Conservation (phyloP, 2,329 filamentous ascomycete genomes). For the Xylaria sp. region DNA sequence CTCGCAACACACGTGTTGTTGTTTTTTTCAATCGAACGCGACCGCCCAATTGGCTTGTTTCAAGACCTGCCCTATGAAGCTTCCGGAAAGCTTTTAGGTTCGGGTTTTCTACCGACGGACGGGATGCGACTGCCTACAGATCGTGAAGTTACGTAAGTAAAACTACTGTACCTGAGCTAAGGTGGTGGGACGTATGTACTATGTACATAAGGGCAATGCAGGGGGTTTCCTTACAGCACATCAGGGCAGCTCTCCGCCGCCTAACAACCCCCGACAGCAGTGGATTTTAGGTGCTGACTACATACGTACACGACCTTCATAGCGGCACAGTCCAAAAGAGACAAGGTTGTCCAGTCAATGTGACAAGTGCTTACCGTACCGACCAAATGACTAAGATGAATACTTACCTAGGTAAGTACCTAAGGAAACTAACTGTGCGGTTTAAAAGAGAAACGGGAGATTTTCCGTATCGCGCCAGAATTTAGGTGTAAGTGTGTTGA, state of each 20-base stretch:
- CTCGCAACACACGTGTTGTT: neutral
- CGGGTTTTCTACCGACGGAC: neutral
- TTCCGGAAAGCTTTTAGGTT: conserved; percentile 2
- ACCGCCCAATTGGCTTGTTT: neutral
- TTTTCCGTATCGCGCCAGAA: no score
- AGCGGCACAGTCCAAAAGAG: neutral
- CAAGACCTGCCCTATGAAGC: conserved; percentile 12
- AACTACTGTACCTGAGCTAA: no score
- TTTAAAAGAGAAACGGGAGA: no score
- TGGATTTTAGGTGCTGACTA: conserved; percentile 10
- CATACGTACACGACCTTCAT: neutral
- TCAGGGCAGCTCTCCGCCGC: conserved; percentile 9
- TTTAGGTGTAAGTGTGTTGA: no score
- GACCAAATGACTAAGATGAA: no score
- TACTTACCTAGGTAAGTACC: no score
- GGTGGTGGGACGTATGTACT: neutral
- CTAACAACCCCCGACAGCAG: conserved; percentile 6
- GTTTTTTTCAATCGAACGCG: neutral
- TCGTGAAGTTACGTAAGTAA: no score
- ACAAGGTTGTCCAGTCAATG: neutral
- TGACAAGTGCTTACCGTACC: no score
- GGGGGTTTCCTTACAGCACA: conserved; percentile 8
- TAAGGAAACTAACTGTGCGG: no score
- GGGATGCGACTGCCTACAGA: neutral
- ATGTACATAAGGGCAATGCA: neutral